Evolutionary conservation across 768 basidiomycete species (phyloP).

Genomic region (Neoboletus magnificus): DNA sequence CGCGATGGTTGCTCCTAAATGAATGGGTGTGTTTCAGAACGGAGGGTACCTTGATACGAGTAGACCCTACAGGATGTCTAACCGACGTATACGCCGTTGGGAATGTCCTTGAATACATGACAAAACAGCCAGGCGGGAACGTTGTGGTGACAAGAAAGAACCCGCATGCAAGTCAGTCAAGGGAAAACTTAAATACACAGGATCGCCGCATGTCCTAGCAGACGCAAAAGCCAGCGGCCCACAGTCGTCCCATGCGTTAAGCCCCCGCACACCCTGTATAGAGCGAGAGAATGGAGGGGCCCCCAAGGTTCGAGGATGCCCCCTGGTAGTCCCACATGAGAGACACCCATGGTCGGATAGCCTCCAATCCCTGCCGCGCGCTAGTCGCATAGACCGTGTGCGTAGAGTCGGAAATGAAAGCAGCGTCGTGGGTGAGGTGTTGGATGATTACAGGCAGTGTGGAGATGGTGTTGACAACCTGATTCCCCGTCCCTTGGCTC

Average conservation of each 20-base stretch:
- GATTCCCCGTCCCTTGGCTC: neutral
- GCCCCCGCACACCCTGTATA: slow-evolving; percentile 20
- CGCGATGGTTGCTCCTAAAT: slow-evolving; percentile 15
- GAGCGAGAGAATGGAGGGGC: slow-evolving; percentile 2
- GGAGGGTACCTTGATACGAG: neutral
- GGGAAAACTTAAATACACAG: slow-evolving; percentile 22
- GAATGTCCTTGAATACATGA: slow-evolving; percentile 20
- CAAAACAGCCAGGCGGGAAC: neutral
- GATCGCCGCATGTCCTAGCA: slow-evolving; percentile 16
- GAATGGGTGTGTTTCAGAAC: slow-evolving; percentile 8
- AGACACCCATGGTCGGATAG: neutral
- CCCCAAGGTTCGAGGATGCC: slow-evolving; percentile 7
- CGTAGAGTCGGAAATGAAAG: slow-evolving; percentile 24
- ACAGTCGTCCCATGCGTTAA: slow-evolving; percentile 14
- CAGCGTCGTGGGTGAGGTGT: neutral
- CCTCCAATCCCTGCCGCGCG: neutral
- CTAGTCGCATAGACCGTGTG: neutral
- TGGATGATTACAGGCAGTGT: neutral
- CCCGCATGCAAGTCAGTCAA: slow-evolving; percentile 8
- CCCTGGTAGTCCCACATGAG: slow-evolving; percentile 14
- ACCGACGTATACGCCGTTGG: slow-evolving; percentile 10
- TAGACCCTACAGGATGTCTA: slow-evolving; percentile 22
- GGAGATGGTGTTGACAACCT: neutral
- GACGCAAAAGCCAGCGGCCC: slow-evolving; percentile 21
- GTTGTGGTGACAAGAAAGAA: slow-evolving; percentile 16